Conservation (phyloP, 1,139 yeast genomes). For the Yamadazyma atmosphaerica region DNA sequence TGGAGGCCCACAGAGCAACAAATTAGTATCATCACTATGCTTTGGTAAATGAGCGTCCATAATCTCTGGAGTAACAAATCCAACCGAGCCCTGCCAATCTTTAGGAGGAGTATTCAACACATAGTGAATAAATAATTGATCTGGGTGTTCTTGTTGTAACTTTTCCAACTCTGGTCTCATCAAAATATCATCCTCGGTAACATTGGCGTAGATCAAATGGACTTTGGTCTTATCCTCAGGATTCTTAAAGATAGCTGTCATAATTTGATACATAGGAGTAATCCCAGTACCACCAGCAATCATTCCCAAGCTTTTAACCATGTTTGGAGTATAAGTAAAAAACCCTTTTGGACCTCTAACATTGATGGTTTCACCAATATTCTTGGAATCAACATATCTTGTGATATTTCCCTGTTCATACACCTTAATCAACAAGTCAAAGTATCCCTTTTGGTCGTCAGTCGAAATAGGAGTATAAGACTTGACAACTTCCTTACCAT, state of each 20-base stretch:
- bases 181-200: constrained; percentile 74
- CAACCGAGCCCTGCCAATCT: constrained; percentile 52
- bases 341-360: constrained; percentile 92
- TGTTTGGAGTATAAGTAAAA: constrained; percentile 81
- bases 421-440: constrained; percentile 89
- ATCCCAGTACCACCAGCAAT: constrained; percentile 98
- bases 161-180: constrained; percentile 73
- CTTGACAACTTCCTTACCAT: constrained; percentile 81
- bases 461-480: constrained; percentile 94
- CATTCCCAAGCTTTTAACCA: constrained; percentile 75
- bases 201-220: constrained; percentile 76
- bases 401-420: constrained; percentile 92
- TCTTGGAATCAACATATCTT: constrained; percentile 65
- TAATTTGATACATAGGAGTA: constrained; percentile 88
- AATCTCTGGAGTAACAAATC: constrained; percentile 73
- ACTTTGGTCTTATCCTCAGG: constrained; percentile 86
- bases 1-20: constrained; percentile 92
- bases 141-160: constrained; percentile 64
- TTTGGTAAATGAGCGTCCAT: constrained; percentile 58
- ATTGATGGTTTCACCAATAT: constrained; percentile 45
- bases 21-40: constrained; percentile 61
- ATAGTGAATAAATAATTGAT: constrained; percentile 73
- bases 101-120: constrained; percentile 70
- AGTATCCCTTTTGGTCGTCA: constrained; percentile 82
- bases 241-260: constrained; percentile 67